These are phyloP conservation scores for Pythium aquatile DNA, from an alignment of 352 stramenopile species.

Conservation along the genomic window DNA sequence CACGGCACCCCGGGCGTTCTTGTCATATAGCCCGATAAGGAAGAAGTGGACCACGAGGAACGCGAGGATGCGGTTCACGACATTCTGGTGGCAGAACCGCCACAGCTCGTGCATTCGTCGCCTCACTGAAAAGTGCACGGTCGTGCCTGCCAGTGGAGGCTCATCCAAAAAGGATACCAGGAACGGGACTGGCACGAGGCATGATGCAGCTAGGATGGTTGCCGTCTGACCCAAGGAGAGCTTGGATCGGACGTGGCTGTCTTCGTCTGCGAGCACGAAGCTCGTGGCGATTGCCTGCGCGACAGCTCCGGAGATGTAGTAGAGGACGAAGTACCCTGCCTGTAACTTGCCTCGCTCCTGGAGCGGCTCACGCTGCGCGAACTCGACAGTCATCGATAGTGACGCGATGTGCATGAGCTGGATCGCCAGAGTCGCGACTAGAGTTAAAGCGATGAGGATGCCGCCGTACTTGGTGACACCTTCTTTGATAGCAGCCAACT, in stretches of 20 bases:
- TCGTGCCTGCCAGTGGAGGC: conserved; percentile 3
- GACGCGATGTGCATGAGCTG: conserved; percentile 44
- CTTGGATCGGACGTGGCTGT: conserved; percentile 20
- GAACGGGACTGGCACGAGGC: conserved; percentile 34
- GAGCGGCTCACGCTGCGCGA: conserved; percentile 53
- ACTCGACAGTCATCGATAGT: conserved; percentile 45
- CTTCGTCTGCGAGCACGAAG: conserved; percentile 26
- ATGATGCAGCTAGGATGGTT: conserved; percentile 22
- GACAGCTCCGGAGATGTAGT: conserved; percentile 32
- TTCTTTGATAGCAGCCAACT: not conserved
- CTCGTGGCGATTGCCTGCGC: conserved; percentile 32
- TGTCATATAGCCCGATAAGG: conserved; percentile 40
- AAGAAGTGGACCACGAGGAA: conserved; percentile 47
- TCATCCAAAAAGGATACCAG: conserved; percentile 41
- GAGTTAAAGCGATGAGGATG: conserved; percentile 23
- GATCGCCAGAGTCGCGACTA: conserved; percentile 34
- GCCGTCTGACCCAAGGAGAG: conserved; percentile 27
- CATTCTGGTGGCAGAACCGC: conserved; percentile 52
- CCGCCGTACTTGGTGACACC: conserved; percentile 6
- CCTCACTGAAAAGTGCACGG: conserved; percentile 25
- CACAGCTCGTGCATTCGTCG: conserved; percentile 41
- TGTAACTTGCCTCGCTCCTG: conserved; percentile 45
- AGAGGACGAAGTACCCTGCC: conserved; percentile 41
- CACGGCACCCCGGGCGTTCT: conserved; percentile 32
- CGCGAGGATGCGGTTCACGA: conserved; percentile 47